These are phyloP conservation scores for Mycosphaerella arachidis DNA, from an alignment of 2,329 filamentous ascomycete genomes.

Conservation along the genomic window DNA sequence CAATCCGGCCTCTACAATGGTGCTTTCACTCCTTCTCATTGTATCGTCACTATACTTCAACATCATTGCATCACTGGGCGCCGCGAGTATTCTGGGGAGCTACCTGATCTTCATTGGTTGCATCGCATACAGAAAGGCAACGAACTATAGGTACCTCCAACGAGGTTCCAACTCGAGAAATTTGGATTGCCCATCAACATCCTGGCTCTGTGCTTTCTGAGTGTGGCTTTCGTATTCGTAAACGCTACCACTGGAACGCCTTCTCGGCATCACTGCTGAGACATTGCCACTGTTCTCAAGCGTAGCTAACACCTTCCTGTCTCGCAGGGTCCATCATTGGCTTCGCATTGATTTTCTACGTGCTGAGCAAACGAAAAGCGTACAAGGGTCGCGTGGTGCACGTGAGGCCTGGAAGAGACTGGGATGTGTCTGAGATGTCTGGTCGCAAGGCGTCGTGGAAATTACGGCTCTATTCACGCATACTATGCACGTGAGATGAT, in stretches of 20 bases:
- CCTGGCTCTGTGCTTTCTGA: conserved; percentile 13
- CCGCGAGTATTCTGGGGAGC: conserved; percentile 29
- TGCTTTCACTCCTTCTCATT: conserved; percentile 27
- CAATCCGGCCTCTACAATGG: conserved; percentile 13
- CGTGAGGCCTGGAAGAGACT: not conserved
- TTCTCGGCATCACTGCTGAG: too few species aligned
- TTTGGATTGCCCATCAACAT: conserved; percentile 16
- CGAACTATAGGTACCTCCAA: conserved; percentile 14
- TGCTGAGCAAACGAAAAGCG: not conserved
- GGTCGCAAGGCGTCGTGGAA: not conserved
- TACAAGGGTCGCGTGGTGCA: not conserved
- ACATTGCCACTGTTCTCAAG: too few species aligned
- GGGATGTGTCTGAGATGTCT: not conserved
- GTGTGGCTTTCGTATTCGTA: conserved; percentile 15
- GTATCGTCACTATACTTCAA: conserved; percentile 39
- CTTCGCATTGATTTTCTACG: not conserved
- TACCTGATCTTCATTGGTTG: conserved; percentile 23
- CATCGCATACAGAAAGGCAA: conserved; percentile 19
- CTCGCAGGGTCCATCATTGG: conserved; percentile 13
- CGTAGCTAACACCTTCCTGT: too few species aligned
- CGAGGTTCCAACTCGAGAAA: conserved; percentile 22
- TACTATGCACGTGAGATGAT: conserved; percentile 1
- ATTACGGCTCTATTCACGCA: not conserved
- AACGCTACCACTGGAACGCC: too few species aligned
- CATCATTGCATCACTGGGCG: conserved; percentile 34